Conservation (phyloP, 192 early-diverging fungal genomes). For the Mortierella hygrophila region DNA sequence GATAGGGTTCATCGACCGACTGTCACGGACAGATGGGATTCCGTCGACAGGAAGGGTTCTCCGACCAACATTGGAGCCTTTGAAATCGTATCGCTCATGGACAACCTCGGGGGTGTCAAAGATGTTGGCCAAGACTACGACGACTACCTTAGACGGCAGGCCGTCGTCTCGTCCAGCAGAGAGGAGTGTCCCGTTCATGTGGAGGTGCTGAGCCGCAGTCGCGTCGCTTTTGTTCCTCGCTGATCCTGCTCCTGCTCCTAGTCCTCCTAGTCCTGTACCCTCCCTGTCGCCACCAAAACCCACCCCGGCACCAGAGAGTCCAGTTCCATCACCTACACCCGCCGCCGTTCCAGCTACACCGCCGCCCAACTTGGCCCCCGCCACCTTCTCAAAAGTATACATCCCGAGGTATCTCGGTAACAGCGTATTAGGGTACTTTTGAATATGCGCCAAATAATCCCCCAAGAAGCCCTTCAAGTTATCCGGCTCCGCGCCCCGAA, state of each 20-base stretch:
- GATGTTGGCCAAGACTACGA: constrained; percentile 47
- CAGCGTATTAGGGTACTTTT: constrained; percentile 48
- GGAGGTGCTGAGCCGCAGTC: constrained; percentile 35
- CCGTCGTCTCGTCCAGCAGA: constrained; percentile 32
- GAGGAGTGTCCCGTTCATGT: constrained; percentile 45
- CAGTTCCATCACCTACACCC: not conserved
- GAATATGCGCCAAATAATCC: constrained; percentile 47
- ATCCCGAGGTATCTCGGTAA: constrained; percentile 49
- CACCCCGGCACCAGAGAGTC: not conserved
- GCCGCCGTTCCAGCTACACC: not conserved
- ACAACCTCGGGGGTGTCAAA: constrained; percentile 49
- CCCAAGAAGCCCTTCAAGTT: constrained; percentile 38
- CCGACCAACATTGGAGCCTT: constrained; percentile 49
- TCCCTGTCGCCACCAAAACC: constrained; percentile 3
- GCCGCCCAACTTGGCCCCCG: constrained; percentile 16
- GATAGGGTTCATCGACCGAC: not conserved
- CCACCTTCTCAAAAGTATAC: constrained; percentile 48
- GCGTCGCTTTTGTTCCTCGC: constrained; percentile 8
- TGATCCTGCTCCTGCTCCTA: not conserved
- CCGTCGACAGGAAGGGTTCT: constrained; percentile 16
- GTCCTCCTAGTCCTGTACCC: not conserved
- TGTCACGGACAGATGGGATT: not conserved
- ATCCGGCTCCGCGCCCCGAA: constrained; percentile 38
- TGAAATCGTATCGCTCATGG: constrained; percentile 53
- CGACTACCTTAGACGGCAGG: constrained; percentile 39